A percentile compares a stretch with the other conserved stretches of the same genome.
These are phyloP conservation scores for Claviceps humidiphila DNA, from an alignment of 2,329 filamentous ascomycete species.

Conservation along the genomic window DNA sequence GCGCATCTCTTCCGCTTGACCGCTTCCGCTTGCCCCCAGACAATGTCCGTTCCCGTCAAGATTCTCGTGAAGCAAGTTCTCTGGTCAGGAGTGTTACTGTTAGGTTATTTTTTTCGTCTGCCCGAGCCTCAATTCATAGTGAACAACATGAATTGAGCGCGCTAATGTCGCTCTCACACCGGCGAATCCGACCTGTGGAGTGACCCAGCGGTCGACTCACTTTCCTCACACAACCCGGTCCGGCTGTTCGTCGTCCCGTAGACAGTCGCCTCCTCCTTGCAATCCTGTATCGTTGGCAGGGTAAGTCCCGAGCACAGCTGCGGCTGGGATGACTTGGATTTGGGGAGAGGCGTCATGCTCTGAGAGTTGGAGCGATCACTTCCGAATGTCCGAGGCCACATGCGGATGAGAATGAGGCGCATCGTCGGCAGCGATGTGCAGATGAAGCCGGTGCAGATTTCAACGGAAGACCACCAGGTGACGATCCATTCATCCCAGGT, in stretches of 20 bases:
- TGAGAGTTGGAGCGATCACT: background rate
- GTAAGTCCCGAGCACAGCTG: background rate
- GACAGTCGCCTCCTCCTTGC: background rate
- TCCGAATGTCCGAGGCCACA: background rate
- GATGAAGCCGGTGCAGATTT: conserved; percentile 3
- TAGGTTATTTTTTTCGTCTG: too few relatives aligned
- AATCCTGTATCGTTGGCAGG: background rate
- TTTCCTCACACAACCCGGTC: background rate
- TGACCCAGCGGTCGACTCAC: background rate
- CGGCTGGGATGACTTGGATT: background rate
- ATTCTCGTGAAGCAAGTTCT: too few relatives aligned
- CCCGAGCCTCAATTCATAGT: too few relatives aligned
- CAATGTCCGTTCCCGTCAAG: too few relatives aligned
- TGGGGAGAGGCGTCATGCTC: background rate
- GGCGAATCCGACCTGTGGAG: background rate
- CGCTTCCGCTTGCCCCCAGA: too few relatives aligned
- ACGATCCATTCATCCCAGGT: conserved; percentile 2
- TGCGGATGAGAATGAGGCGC: conserved; percentile 2
- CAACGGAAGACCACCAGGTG: conserved; percentile 3
- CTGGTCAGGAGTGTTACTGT: too few relatives aligned
- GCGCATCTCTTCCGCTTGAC: too few relatives aligned
- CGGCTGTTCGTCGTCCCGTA: background rate
- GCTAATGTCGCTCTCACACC: background rate
- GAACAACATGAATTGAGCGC: too few relatives aligned
- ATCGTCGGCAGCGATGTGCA: conserved; percentile 2